A percentile compares a stretch with the other conserved stretches of the same genome.
phyloP scores from a whole-genome alignment of 2,329 filamentous ascomycete genomes.

The Pezicula neosporulosa region DNA sequence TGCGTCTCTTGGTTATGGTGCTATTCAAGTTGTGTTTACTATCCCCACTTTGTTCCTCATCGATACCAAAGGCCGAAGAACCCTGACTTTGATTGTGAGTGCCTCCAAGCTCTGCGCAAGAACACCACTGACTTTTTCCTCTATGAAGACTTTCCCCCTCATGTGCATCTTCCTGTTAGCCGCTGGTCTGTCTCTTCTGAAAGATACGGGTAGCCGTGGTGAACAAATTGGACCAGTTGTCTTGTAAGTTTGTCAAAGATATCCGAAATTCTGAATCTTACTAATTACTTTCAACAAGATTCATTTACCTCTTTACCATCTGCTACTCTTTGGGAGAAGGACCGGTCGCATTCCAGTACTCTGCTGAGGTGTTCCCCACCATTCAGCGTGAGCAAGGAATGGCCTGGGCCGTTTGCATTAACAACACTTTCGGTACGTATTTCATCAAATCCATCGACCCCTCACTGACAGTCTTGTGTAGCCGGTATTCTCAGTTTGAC shows the following conservation, averaged over 20 bases:
- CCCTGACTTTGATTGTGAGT: slow-evolving; percentile 31
- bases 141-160: slow-evolving; percentile 3
- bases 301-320: slow-evolving; percentile 61
- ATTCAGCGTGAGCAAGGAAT: slow-evolving; percentile 61
- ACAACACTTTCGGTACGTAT: slow-evolving; percentile 62
- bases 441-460: slow-evolving; percentile 60
- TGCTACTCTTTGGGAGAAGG: slow-evolving; percentile 64
- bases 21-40: slow-evolving; percentile 60
- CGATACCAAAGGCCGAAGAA: slow-evolving; percentile 58
- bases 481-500: slow-evolving; percentile 57
- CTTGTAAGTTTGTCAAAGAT: slow-evolving; percentile 63
- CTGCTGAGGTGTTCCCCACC: slow-evolving; percentile 59
- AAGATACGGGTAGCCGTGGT: slow-evolving; percentile 48
- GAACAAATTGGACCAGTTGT: slow-evolving; percentile 46
- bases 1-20: slow-evolving; percentile 59
- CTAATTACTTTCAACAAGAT: slow-evolving; percentile 56
- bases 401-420: slow-evolving; percentile 57
- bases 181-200: slow-evolving; percentile 3
- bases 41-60: slow-evolving; percentile 62
- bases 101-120: background rate
- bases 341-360: slow-evolving; percentile 57
- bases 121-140: background rate
- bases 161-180: slow-evolving; percentile 6
- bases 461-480: slow-evolving; percentile 64
- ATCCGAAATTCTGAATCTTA: slow-evolving; percentile 37